A percentile compares a stretch with the other conserved stretches of the same genome.
Evolutionary conservation across 1,139 yeast genomes (phyloP).

Genomic region (Kluyveromyces sp.): DNA sequence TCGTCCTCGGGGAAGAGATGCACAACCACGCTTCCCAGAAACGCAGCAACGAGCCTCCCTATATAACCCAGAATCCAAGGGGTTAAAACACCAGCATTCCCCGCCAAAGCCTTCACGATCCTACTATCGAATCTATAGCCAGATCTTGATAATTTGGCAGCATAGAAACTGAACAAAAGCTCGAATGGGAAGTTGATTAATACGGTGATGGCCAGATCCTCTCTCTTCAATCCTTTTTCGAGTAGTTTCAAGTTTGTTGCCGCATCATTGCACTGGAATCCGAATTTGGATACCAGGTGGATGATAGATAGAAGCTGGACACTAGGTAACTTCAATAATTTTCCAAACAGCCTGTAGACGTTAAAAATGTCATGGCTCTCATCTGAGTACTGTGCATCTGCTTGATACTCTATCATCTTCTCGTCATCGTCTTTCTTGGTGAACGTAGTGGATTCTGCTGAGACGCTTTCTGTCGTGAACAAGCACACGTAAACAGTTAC

Average conservation of each 20-base stretch:
- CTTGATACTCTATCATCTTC: constrained; percentile 14
- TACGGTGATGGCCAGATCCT: constrained; percentile 88
- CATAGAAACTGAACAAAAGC: constrained; percentile 88
- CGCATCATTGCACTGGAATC: constrained; percentile 93
- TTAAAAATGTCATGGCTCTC: constrained; percentile 30
- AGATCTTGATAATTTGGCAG: constrained; percentile 66
- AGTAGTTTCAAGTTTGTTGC: constrained; percentile 86
- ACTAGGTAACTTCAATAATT: constrained; percentile 67
- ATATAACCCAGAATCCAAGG: constrained; percentile 90
- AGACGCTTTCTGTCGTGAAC: constrained; percentile 49
- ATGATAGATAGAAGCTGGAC: constrained; percentile 69
- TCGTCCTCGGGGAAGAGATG: constrained; percentile 61
- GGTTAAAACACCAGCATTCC: constrained; percentile 42
- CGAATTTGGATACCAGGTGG: constrained; percentile 76
- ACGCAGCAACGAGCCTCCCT: constrained; percentile 77
- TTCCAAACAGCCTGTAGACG: constrained; percentile 72
- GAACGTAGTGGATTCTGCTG: constrained; percentile 25
- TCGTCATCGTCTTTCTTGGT: constrained; percentile 31
- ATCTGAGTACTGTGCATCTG: not conserved
- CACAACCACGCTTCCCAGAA: constrained; percentile 68
- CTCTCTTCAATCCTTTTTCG: constrained; percentile 91
- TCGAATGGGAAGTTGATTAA: constrained; percentile 95
- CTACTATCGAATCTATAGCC: constrained; percentile 6
- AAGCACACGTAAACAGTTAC: constrained; percentile 57
- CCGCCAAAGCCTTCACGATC: constrained; percentile 28